A percentile compares a stretch with the other conserved stretches of the same genome.
Conservation (phyloP, 768 basidiomycete species). For the Lentinula sp. region DNA sequence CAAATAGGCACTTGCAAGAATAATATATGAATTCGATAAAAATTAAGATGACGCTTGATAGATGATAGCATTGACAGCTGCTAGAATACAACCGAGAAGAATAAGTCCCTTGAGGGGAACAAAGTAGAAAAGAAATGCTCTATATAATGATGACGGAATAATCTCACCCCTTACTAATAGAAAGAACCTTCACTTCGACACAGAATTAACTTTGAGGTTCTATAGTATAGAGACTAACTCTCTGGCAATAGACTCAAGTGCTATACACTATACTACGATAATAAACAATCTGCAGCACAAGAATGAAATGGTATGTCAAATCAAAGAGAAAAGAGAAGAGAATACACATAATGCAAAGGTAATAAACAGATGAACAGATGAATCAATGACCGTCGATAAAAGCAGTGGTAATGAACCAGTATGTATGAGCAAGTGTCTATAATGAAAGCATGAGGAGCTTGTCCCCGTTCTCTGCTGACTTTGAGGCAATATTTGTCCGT, state of each 20-base stretch:
- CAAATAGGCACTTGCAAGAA: constrained; percentile 43
- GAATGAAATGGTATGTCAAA: background rate
- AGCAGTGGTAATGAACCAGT: constrained; percentile 18
- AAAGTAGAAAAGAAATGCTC: background rate
- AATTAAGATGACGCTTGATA: constrained; percentile 51
- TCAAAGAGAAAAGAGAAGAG: background rate
- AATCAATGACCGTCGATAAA: constrained; percentile 11
- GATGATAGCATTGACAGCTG: constrained; percentile 12
- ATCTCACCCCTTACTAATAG: background rate
- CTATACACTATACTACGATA: constrained; percentile 6
- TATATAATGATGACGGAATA: background rate
- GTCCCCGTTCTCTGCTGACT: constrained; percentile 49
- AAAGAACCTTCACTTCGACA: background rate
- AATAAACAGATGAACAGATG: constrained; percentile 9
- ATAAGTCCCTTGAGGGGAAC: background rate
- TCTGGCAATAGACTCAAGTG: background rate
- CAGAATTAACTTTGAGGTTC: background rate
- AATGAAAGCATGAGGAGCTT: constrained; percentile 55
- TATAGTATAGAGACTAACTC: background rate
- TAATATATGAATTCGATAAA: constrained; percentile 56
- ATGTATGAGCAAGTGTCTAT: constrained; percentile 30
- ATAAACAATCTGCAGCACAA: constrained; percentile 8
- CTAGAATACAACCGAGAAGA: background rate
- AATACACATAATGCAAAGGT: constrained; percentile 9
- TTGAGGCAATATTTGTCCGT: constrained; percentile 49